phyloP scores from a whole-genome alignment of 768 basidiomycete species.

The Clitopilus passeckerianus region DNA sequence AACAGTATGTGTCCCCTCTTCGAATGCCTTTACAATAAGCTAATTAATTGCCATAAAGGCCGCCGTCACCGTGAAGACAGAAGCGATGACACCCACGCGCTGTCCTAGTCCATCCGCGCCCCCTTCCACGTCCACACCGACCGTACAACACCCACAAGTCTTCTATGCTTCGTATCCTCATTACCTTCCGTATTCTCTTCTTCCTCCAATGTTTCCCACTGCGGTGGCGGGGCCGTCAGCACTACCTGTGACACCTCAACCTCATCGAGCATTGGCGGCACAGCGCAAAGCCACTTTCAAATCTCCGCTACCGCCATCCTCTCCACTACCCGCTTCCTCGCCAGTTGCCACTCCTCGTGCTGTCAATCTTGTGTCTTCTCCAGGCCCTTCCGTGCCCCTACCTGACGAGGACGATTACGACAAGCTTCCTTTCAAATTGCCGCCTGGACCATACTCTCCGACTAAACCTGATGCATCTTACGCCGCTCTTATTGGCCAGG shows the following conservation, averaged over 20 bases:
- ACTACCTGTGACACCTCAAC: slow-evolving; percentile 46
- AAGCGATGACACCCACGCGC: slow-evolving; percentile 42
- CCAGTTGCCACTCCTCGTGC: slow-evolving; percentile 63
- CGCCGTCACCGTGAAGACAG: slow-evolving; percentile 29
- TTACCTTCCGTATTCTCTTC: slow-evolving; percentile 23
- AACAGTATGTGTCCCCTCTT: slow-evolving; percentile 15
- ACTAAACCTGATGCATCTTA: slow-evolving; percentile 87
- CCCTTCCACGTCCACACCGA: slow-evolving; percentile 12
- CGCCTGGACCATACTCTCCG: slow-evolving; percentile 77
- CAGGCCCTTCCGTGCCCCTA: slow-evolving; percentile 66
- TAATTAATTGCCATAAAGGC: slow-evolving; percentile 10
- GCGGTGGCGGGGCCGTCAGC: slow-evolving; percentile 27
- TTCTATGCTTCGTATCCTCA: slow-evolving; percentile 32
- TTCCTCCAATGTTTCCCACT: slow-evolving; percentile 24
- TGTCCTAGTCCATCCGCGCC: slow-evolving; percentile 19
- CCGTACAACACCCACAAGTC: slow-evolving; percentile 17
- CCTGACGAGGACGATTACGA: slow-evolving; percentile 65
- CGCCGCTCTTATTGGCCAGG: slow-evolving; percentile 94
- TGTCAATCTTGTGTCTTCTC: slow-evolving; percentile 80
- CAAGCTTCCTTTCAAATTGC: slow-evolving; percentile 68
- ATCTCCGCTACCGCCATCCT: slow-evolving; percentile 56
- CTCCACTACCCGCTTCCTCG: slow-evolving; percentile 50
- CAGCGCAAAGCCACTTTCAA: slow-evolving; percentile 23
- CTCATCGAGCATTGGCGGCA: slow-evolving; percentile 31
- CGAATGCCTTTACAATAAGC: slow-evolving; percentile 17